Base-by-base conservation (phyloP, 208 protist species). In the Leishmania turanica region DNA sequence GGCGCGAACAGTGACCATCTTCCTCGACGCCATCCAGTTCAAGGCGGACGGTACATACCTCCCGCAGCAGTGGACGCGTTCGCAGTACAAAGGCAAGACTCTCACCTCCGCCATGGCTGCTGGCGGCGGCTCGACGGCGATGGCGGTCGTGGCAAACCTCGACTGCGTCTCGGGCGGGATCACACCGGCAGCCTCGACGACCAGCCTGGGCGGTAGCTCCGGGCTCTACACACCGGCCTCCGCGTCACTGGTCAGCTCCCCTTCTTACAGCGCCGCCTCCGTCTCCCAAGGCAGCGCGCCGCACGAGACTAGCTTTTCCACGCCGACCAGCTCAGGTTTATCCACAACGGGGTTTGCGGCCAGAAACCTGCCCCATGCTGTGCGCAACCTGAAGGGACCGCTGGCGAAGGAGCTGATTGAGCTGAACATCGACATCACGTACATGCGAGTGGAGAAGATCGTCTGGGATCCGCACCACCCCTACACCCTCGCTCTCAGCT, bases 401-500 rank as follows among this genome's bases (percentile, higher is more conserved):
- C 37, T 79, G 19, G 82, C 91, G 54, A 87, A 87, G 79, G 86
- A 92, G 66, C 87, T 96, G 70, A 92, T 95, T 17, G 92, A 95
- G 81, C 82, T 96, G 56, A 86, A 89, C 60, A 97, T 97, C 70
- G 83, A 93, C 66, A 92, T 90, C 42, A 88, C 86, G 17, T 88
- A 91, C 66, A 78, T 88, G 75, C 86, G 80, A 24, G 90, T 96
- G 66, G 89, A 95, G 73, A 91, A 91, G 54, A 94, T 97, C 56
- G 90, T 89, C 27, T 97, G 95, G 93, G 94, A 97, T 77, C 90
- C 91, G 68, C 92, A 97, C 78, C 88, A 93, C 53, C 85, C 89
- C 37, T 96, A 97, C 85, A 96, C 93, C n/a, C 87, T 97, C n/a
- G 92, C 92, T 6, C 88, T 96, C 31, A 93, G 84, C 51, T 93